A percentile compares a stretch with the other conserved stretches of the same genome.
Conservation (phyloP, 192 early-diverging fungal species). For the Thoreauomyces humboldtii region DNA sequence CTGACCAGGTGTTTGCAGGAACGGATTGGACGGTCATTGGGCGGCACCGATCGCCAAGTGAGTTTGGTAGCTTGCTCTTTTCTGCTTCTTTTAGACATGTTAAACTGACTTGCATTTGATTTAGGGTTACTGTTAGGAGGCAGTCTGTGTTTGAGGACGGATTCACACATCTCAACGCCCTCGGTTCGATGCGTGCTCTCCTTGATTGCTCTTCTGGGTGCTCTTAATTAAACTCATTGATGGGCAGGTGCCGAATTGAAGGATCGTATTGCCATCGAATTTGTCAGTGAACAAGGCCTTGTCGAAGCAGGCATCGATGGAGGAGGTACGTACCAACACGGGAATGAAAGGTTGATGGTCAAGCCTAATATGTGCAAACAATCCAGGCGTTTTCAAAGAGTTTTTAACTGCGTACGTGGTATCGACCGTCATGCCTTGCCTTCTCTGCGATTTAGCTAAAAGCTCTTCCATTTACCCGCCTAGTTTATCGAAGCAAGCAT, state of each 20-base stretch:
- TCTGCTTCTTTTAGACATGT: no score
- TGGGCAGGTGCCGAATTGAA: conserved; percentile 61
- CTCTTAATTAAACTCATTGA: background rate
- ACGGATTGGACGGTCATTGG: conserved; percentile 20
- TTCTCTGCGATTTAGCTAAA: no score
- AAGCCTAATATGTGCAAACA: no score
- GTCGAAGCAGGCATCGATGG: conserved; percentile 93
- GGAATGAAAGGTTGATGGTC: no score
- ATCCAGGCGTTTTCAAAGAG: conserved; percentile 87
- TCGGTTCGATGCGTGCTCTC: conserved; percentile 38
- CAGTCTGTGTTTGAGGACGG: conserved; percentile 89
- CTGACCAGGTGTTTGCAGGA: background rate
- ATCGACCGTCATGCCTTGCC: no score
- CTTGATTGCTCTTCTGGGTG: background rate
- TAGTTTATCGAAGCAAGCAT: conserved; percentile 47
- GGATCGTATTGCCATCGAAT: conserved; percentile 75
- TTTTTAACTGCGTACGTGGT: conserved; percentile 79
- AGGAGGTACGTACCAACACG: conserved; percentile 62
- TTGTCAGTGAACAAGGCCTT: conserved; percentile 81
- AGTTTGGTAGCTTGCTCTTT: no score
- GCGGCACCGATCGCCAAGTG: conserved; percentile 28
- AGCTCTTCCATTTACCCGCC: no score
- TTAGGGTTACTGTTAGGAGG: conserved; percentile 64
- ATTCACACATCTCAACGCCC: conserved; percentile 64
- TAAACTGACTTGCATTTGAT: no score